Evolutionary conservation across 1,139 yeast species (phyloP), one percentile per base, ranked within the genome.

Genomic region (Geotrichum reessii): DNA sequence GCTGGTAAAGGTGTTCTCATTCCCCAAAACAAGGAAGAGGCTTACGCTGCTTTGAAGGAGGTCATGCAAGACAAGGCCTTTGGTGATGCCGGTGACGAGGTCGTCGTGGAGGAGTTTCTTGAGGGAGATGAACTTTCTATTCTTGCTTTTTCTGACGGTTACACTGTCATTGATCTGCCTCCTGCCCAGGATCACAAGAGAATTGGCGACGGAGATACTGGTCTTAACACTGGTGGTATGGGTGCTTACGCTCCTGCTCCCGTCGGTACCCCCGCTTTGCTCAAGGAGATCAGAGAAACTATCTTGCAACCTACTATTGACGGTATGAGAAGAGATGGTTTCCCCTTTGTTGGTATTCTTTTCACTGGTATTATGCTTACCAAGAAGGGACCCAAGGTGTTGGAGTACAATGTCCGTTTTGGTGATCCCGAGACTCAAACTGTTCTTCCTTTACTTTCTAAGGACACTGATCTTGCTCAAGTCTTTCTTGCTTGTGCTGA

Each of bases 351-450:
- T 61, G 99, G 99, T 66, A 84, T 95, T 63, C 79, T 95, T 56
- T 95, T 95, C 77, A 93, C 97, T n/a, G 99, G 99, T 63, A 83
- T 95, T 66, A 95, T 95, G 87, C 80, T 95, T 65, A 83, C 95
- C 17, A 83, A 85, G 40, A 68, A 76, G 51, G 96, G 96, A 55
- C 98, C 99, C 66, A 89, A 90, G 76, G 97, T 92, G 11, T 81
- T 95, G 69, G 99, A 95, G 75, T 95, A 95, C 76, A 95, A 95
- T 67, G 97, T 93, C 57, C 84, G 99, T 75, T 95, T 95, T 67
- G 99, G 99, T 63, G 99, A 95, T 73, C 99, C 99, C 65, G 99
- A 95, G 76, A 93, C 98, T 48, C 99, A 95, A 77, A 88, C 97
- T 4, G 96, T 93, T 40, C 79, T 95, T 69, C 97, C 97, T 17